A percentile compares a stretch with the other conserved stretches of the same genome.
Conservation (phyloP, 805 yeast species). For the Lachancea sp. region DNA sequence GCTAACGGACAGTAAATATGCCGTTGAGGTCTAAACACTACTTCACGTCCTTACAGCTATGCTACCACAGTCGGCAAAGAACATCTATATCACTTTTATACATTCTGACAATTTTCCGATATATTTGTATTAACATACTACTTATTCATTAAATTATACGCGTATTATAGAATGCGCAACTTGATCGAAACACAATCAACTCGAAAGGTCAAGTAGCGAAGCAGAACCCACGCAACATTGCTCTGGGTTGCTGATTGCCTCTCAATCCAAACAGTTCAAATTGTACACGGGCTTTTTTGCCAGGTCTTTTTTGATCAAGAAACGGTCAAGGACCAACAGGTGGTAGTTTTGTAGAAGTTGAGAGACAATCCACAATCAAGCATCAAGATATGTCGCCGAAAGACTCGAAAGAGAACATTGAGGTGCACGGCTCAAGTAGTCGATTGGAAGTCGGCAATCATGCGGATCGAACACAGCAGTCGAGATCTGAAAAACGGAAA, state of each 20-base stretch:
- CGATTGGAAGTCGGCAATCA: neutral
- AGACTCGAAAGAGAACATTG: neutral
- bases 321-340: too few species aligned
- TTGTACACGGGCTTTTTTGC: neutral
- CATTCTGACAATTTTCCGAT: neutral
- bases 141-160: conserved; percentile 1
- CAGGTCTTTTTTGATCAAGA: too few species aligned
- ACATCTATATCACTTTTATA: neutral
- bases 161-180: neutral
- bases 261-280: neutral
- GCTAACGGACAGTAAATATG: conserved; percentile 1
- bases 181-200: neutral
- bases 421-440: neutral
- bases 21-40: neutral
- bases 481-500: conserved; percentile 30
- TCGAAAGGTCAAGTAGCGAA: neutral
- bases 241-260: neutral
- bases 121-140: neutral
- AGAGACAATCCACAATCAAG: neutral
- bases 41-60: neutral
- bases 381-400: neutral
- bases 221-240: neutral
- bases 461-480: neutral
- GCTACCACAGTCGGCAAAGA: neutral
- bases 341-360: neutral